These are phyloP conservation scores for Syzygium jambos DNA, from an alignment of 345 rosid species.

Conservation along the genomic window DNA sequence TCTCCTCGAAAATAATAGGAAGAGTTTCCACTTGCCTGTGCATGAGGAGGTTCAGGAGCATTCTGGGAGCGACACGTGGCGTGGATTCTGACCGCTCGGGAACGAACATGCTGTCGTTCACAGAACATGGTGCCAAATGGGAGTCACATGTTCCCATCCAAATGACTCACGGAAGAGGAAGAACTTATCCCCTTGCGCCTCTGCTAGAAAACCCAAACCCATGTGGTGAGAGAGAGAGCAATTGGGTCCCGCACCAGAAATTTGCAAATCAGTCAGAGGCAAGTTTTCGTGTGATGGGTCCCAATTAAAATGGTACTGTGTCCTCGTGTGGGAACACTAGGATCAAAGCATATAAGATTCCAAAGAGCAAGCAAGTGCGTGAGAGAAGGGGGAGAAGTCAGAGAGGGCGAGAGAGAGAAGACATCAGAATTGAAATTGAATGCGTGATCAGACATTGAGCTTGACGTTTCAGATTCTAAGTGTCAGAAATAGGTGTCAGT, in stretches of 20 bases:
- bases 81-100: background rate
- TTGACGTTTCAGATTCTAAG: constrained; percentile 67
- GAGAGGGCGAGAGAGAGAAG: background rate
- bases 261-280: background rate
- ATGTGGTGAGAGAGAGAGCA: background rate
- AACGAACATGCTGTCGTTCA: background rate
- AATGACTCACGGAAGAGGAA: background rate
- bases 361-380: background rate
- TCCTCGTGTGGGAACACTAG: background rate
- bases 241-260: background rate
- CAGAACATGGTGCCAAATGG: background rate
- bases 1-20: background rate
- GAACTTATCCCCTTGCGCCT: background rate
- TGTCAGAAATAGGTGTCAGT: constrained; percentile 26
- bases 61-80: background rate
- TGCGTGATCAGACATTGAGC: constrained; percentile 25
- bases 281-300: background rate
- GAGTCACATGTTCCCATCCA: background rate
- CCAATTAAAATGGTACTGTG: background rate
- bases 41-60: background rate
- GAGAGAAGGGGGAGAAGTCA: background rate
- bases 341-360: background rate
- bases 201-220: background rate
- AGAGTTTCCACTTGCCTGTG: background rate
- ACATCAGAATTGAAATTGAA: constrained; percentile 6